Evolutionary conservation across 2,329 filamentous ascomycete species (phyloP), one percentile per base, ranked within the genome.

Genomic region (Lachnellula hyalina): DNA sequence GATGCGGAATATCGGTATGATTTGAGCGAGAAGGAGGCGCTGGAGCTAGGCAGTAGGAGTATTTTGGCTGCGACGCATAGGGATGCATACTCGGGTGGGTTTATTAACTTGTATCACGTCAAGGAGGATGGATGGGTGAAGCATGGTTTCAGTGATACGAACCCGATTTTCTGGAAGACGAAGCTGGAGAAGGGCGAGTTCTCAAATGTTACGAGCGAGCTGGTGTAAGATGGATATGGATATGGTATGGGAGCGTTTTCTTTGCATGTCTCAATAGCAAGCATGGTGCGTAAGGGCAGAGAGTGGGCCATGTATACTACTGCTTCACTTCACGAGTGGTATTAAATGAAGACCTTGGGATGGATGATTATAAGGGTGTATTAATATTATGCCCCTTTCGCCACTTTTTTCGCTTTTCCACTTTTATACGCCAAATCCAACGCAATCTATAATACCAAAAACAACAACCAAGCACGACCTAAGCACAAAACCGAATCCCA

Each of bases 111-210:
- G 70, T 99, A 99, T 76, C 94, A 99, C 70, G 92, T 99, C 72
- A 96, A 96, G 85, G 93, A 99, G 79, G 87, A 91, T 17, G 94
- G 94, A 66, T 99, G 94, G 94, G 92, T 96, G 69, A 96, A 96
- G 83, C 93, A 97, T 71, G 94, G 94, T 60, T 99, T 99, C 82
- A 91, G 80, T 70, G 94, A 99, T 74, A 97, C 93, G 66, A 96
- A 97, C 79, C 93, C 93, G 45, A 96, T 97, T 71, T 99, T 99
- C 86, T 99, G 94, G 94, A 88, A 96, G 81, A 96, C 92, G 49
- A 99, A 99, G 85, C 76, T 99, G 69, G 88, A 96, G 73, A 96
- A 96, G 84, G 92, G 92, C 73, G 94, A 99, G 79, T 99, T 99
- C 74, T 93, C 67, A 42, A 69, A 69, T 53, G 67, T 69, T 47